Evolutionary conservation across 73 alveolate genomes (phyloP).

Genomic region (Paramecium sonneborni): DNA sequence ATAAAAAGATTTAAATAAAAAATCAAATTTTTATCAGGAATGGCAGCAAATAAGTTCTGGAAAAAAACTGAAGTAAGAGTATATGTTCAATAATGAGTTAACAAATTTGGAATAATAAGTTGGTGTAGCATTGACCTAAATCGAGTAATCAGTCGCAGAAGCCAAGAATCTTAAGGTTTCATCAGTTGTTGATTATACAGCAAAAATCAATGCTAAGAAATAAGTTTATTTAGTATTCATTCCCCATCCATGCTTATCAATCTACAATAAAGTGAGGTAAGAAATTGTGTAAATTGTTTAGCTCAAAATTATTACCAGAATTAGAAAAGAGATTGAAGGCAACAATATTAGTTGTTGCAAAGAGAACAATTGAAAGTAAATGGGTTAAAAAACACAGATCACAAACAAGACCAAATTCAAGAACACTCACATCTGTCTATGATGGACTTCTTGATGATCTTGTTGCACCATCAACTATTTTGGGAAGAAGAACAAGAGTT

Average conservation of each 20-base stretch:
- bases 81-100: background rate
- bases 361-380: constrained; percentile 60
- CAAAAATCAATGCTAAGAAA: constrained; percentile 23
- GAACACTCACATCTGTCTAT: constrained; percentile 65
- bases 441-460: constrained; percentile 69
- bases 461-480: constrained; percentile 55
- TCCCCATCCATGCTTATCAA: constrained; percentile 43
- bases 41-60: constrained; percentile 51
- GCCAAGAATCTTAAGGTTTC: constrained; percentile 11
- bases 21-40: constrained; percentile 39
- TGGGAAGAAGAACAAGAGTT: constrained; percentile 68
- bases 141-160: constrained; percentile 17
- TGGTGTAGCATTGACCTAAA: constrained; percentile 43
- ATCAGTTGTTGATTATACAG: constrained; percentile 42
- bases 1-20: constrained; percentile 29
- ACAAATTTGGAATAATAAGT: constrained; percentile 42
- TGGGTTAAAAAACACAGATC: constrained; percentile 68
- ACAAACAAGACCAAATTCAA: constrained; percentile 61
- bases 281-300: background rate
- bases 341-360: constrained; percentile 61
- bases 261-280: constrained; percentile 48
- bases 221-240: constrained; percentile 23
- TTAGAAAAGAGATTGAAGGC: constrained; percentile 65
- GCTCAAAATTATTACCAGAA: constrained; percentile 61
- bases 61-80: constrained; percentile 41